Evolutionary conservation across 164 flowering plant genomes (phyloP), one percentile per base, ranked within the genome.

Genomic region (Chimonanthus salicifolius): DNA sequence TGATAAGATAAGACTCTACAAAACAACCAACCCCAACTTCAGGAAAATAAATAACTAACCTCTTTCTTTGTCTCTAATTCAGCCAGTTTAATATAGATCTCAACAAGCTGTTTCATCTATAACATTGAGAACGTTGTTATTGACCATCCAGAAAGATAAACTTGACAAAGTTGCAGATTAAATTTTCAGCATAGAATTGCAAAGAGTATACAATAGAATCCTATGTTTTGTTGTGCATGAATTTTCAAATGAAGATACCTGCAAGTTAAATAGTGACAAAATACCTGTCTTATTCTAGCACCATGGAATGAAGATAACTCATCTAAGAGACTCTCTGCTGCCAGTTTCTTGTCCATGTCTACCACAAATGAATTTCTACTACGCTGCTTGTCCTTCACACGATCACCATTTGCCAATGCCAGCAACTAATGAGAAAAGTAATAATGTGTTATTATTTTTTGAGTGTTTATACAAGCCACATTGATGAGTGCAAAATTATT

Each of bases 351-450:
- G 79, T 95, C 99, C 82, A 88, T 84, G 80, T 95, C 98, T 51
- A 93, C 97, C 77, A 95, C 92, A 88, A 92, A 95, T 18, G 99
- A 93, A 83, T 84, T 93, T 82, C 90, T 87, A 79, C 92, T 90
- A 2, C 97, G 92, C 76, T 90, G 97, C 81, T 93, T 95, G 82
- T 93, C 99, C 84, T 95, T 95, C 70, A 95, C 88, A 51, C 98
- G 96, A 71, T 93, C 99, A 78, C 99, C 99, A 85, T 95, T 91
- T 78, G 94, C 97, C 78, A 95, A 80, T 75, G 99, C 99, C 62
- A 95, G 82, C 79, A 95, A 94, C 99, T 95, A 75, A 58, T 58
- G 58, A 48, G 20, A 46, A 65, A 65, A 64, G 47, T 16, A 44
- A 44, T 44, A 66, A 10, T 10, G 2, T 33, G 68, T 15, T 44